A percentile compares a stretch with the other conserved stretches of the same genome.
Conservation (phyloP, 2,329 filamentous ascomycete species). For the Podosphaera fusca region DNA sequence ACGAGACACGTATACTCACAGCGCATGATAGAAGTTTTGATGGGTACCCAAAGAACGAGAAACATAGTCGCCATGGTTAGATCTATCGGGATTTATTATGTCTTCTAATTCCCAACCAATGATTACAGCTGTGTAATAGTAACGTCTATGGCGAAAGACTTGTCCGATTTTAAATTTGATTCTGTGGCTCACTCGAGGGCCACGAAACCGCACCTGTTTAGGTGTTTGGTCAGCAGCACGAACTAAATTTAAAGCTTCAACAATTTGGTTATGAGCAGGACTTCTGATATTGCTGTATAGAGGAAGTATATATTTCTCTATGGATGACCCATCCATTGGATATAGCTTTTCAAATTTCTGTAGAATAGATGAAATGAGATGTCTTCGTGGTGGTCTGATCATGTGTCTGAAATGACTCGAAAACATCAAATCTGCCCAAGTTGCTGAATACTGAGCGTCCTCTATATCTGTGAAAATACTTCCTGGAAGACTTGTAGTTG, state of each 20-base stretch:
- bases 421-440: conserved; percentile 19
- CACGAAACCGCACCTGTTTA: conserved; percentile 21
- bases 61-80: conserved; percentile 38
- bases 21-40: conserved; percentile 64
- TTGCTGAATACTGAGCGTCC: conserved; percentile 18
- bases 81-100: conserved; percentile 34
- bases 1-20: conserved; percentile 35
- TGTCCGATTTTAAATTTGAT: conserved; percentile 56
- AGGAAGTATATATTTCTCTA: conserved; percentile 18
- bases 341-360: conserved; percentile 17
- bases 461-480: conserved; percentile 17
- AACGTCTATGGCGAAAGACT: conserved; percentile 62
- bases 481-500: conserved; percentile 12
- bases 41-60: conserved; percentile 31
- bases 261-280: conserved; percentile 15
- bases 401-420: conserved; percentile 8
- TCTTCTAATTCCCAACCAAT: conserved; percentile 54
- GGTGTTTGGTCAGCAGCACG: conserved; percentile 30
- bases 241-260: conserved; percentile 30
- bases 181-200: conserved; percentile 8
- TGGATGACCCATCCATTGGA: conserved; percentile 18
- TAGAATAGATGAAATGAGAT: conserved; percentile 17
- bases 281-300: conserved; percentile 15
- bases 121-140: conserved; percentile 58
- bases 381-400: conserved; percentile 3